Base-by-base conservation (phyloP, 2,329 filamentous ascomycete genomes). In the Trichocomaceae sp. region DNA sequence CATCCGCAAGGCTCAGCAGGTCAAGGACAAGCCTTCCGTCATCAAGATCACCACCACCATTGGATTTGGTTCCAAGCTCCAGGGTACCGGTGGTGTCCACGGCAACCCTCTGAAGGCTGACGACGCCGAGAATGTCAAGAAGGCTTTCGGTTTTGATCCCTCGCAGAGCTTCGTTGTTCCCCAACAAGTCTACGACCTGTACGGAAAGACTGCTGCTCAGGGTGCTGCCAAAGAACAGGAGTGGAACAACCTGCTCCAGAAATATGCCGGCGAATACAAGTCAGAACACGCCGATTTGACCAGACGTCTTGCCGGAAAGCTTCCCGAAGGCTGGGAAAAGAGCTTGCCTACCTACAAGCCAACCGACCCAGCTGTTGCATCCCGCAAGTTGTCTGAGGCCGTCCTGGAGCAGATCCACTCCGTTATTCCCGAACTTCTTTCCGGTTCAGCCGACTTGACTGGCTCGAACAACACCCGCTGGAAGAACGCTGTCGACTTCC, bases 41-140 rank as follows among this genome's bases (percentile, higher is more conserved):
- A 96, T 99, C 81, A 91, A 95, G 81, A 84, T 99, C 66, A 90
- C 85, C 72, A 99, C 93, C 71, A 97, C 88, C 74, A 99, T 99
- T 71, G 93, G 93, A 68, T 99, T 86, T 77, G 93, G 93, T 67
- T 97, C 93, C 66, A 83, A 87, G 75, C 84, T 93, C 67, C 83
- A 95, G 80, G 93, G 93, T 69, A 97, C 93, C 64, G 87, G 89
- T 73, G 89, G 89, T 75, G 93, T 99, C 60, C 93, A 99, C 83
- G 93, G 93, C 66, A 90, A 92, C 73, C 87, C 93, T 59, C 84
- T 99, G 64, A 97, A 97, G 85, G 83, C 85, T 62, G 92, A 96
- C 67, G 93, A 99, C 73, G 87, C 88, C 75, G 86, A 90, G 82
- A 83, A 90, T 75, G 84, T 97, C 74, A 99, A 99, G 87, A 68